phyloP scores from a whole-genome alignment of 768 basidiomycete genomes.

The Naganishia vaughanmartiniae region DNA sequence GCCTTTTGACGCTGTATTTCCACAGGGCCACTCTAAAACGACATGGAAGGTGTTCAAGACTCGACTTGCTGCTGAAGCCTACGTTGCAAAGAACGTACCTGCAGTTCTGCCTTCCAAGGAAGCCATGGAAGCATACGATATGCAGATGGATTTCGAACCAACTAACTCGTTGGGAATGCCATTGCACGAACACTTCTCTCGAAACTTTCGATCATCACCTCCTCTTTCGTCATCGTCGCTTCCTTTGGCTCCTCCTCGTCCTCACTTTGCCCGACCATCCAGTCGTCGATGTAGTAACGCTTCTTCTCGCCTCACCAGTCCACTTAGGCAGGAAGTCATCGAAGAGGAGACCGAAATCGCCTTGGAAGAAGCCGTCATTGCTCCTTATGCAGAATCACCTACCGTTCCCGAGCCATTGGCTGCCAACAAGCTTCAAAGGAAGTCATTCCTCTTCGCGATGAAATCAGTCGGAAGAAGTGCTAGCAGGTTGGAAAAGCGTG shows the following conservation, averaged over 20 bases:
- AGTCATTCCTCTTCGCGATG: neutral
- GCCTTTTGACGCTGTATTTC: conserved; percentile 2
- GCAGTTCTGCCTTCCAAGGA: conserved; percentile 4
- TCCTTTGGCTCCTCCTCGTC: conserved; percentile 31
- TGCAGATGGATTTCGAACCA: conserved; percentile 24
- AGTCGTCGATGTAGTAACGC: conserved; percentile 37
- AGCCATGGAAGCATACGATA: conserved; percentile 23
- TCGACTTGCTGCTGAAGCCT: conserved; percentile 45
- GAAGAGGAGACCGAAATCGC: conserved; percentile 33
- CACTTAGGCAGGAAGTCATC: conserved; percentile 45
- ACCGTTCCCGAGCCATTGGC: neutral
- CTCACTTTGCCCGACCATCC: conserved; percentile 30
- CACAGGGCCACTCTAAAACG: conserved; percentile 37
- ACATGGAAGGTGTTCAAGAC: conserved; percentile 48
- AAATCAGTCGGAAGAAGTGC: neutral
- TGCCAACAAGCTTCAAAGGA: conserved; percentile 2
- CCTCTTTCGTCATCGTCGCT: conserved; percentile 36
- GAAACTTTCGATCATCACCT: conserved; percentile 44
- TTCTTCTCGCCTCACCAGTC: conserved; percentile 43
- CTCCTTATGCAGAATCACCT: neutral
- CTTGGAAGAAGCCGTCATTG: neutral
- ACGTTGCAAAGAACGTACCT: conserved; percentile 14
- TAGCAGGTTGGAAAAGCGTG: conserved; percentile 9
- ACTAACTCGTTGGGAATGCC: conserved; percentile 37
- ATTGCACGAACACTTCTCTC: conserved; percentile 45